Conservation (phyloP, 306 rosid genomes). For the Castanea crenata region DNA sequence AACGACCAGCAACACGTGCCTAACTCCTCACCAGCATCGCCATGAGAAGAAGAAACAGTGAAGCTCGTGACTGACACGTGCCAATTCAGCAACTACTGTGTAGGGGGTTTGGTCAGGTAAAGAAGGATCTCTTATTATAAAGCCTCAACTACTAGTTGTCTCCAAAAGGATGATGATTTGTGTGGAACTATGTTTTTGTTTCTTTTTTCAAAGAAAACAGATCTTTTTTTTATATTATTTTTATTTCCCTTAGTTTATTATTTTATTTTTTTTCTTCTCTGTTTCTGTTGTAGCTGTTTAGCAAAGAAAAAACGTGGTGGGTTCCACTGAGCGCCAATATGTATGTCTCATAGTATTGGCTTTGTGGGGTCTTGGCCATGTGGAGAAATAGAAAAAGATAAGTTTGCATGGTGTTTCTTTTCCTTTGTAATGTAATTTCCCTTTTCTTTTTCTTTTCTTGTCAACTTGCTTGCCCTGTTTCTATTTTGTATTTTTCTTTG, state of each 20-base stretch:
- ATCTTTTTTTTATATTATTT: neutral
- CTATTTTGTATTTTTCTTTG: constrained; percentile 22
- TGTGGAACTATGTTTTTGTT: constrained; percentile 38
- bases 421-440: constrained; percentile 13
- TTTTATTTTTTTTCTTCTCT: neutral
- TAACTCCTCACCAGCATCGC: constrained; percentile 38
- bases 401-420: constrained; percentile 13
- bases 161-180: constrained; percentile 22
- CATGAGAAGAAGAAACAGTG: constrained; percentile 27
- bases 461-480: constrained; percentile 21
- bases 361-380: constrained; percentile 47
- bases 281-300: constrained; percentile 53
- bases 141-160: constrained; percentile 23
- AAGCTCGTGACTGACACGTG: constrained; percentile 33
- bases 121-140: constrained; percentile 11
- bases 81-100: constrained; percentile 8
- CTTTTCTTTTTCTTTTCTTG: constrained; percentile 1
- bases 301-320: constrained; percentile 51
- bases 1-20: constrained; percentile 34
- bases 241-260: neutral
- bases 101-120: constrained; percentile 25
- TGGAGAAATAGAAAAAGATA: constrained; percentile 31
- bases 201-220: constrained; percentile 24
- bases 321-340: constrained; percentile 32
- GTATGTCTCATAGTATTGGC: constrained; percentile 25